Percentiles rank a stretch among this genome's conserved stretches.
Evolutionary conservation across 1,139 yeast genomes (phyloP).

Genomic region (Meyerozyma carpophila): DNA sequence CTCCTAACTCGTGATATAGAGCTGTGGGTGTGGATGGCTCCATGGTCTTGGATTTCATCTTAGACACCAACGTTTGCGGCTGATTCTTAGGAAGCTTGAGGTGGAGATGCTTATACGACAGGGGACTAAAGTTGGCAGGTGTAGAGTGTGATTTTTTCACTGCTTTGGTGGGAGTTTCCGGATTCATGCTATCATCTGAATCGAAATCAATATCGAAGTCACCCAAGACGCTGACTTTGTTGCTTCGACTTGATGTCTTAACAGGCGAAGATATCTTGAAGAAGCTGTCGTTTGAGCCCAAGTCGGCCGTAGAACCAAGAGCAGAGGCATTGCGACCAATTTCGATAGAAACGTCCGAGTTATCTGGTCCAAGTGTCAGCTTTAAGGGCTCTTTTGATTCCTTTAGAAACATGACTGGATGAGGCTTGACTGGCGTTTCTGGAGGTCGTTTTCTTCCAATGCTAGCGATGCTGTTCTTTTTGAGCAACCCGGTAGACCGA

Average conservation of each 20-base stretch:
- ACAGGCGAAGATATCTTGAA: conserved; percentile 24
- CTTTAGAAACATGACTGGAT: conserved; percentile 38
- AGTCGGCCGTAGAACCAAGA: conserved; percentile 13
- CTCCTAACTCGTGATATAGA: neutral
- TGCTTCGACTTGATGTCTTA: conserved; percentile 11
- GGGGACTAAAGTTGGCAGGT: conserved; percentile 29
- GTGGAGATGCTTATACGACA: conserved; percentile 13
- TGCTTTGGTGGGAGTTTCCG: conserved; percentile 43
- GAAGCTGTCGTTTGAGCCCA: conserved; percentile 31
- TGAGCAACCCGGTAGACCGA: conserved; percentile 66
- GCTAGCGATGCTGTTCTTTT: conserved; percentile 52
- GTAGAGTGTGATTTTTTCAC: conserved; percentile 28
- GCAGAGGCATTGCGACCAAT: conserved; percentile 33
- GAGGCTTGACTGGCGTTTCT: conserved; percentile 77
- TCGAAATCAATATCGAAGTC: conserved; percentile 20
- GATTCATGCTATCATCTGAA: conserved; percentile 10
- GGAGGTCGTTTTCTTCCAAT: conserved; percentile 44
- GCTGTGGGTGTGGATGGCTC: conserved; percentile 31
- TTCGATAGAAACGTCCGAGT: conserved; percentile 33
- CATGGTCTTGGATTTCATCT: conserved; percentile 4
- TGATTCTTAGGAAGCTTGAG: conserved; percentile 5
- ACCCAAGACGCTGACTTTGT: conserved; percentile 6
- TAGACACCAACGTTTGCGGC: conserved; percentile 1
- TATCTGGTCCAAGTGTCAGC: conserved; percentile 12
- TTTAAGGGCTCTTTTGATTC: conserved; percentile 15